phyloP scores from a whole-genome alignment of 2,329 filamentous ascomycete genomes.

The Colletotrichum trifolii region DNA sequence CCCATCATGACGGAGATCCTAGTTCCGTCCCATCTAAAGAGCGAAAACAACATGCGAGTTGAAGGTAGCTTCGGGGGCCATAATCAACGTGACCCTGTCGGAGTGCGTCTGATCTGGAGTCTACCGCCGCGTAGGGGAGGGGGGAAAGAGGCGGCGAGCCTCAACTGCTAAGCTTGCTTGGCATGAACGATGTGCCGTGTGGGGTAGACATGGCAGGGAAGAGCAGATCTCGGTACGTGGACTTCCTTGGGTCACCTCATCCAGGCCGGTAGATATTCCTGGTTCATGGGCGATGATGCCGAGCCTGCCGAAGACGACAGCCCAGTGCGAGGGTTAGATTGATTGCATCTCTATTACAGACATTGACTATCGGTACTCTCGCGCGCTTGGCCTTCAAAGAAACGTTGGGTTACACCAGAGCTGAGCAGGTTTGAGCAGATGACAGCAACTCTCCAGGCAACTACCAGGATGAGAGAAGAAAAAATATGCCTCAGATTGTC shows the following conservation, averaged over 20 bases:
- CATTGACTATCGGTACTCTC: neutral
- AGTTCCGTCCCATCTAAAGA: slow-evolving; percentile 26
- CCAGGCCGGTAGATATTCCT: slow-evolving; percentile 1
- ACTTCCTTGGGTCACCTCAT: slow-evolving; percentile 1
- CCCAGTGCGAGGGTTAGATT: slow-evolving; percentile 15
- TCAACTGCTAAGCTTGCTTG: slow-evolving; percentile 23
- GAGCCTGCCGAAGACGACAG: slow-evolving; percentile 8
- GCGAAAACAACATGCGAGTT: slow-evolving; percentile 9
- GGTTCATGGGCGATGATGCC: slow-evolving; percentile 8
- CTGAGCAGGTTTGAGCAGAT: slow-evolving; percentile 19
- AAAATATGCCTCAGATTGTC: neutral
- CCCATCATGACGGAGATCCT: slow-evolving; percentile 21
- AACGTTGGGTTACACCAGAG: neutral
- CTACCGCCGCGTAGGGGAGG: neutral
- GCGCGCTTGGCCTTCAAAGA: neutral
- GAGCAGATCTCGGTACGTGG: slow-evolving; percentile 22
- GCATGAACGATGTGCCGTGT: slow-evolving; percentile 22
- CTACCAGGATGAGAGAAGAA: slow-evolving; percentile 3
- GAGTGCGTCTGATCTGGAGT: neutral
- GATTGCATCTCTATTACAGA: neutral
- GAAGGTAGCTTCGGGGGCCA: neutral
- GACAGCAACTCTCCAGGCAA: neutral
- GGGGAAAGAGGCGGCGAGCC: neutral
- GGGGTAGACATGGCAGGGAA: slow-evolving; percentile 21
- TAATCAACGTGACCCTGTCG: slow-evolving; percentile 1